A percentile compares a stretch with the other conserved stretches of the same genome.
Conservation (phyloP, 768 basidiomycete species). For the Phanerochaete carnosa region DNA sequence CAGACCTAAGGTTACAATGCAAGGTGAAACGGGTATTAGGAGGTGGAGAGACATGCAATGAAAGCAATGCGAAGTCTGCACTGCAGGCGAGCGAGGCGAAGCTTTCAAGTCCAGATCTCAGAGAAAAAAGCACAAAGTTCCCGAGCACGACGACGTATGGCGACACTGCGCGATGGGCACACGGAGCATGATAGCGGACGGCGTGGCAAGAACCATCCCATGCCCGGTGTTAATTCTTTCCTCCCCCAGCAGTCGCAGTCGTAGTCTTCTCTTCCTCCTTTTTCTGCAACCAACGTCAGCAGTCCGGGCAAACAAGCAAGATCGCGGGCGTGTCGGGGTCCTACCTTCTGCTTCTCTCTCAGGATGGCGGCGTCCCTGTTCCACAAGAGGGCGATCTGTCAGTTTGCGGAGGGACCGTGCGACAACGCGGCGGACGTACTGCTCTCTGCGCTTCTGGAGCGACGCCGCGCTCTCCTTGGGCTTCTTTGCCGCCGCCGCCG, state of each 20-base stretch:
- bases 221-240: constrained; percentile 24
- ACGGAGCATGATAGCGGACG: not conserved
- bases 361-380: constrained; percentile 72
- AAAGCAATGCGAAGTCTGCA: not conserved
- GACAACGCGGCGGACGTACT: constrained; percentile 33
- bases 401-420: constrained; percentile 6
- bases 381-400: not conserved
- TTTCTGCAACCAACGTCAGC: constrained; percentile 20
- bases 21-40: not conserved
- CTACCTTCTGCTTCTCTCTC: constrained; percentile 77
- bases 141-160: not conserved
- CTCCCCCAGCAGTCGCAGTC: constrained; percentile 16
- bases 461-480: constrained; percentile 63
- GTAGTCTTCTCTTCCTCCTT: constrained; percentile 29
- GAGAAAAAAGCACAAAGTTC: too few relatives aligned
- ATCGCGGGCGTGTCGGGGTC: not conserved
- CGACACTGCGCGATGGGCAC: not conserved
- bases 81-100: not conserved
- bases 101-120: not conserved
- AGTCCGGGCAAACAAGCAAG: not conserved
- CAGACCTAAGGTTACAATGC: not conserved
- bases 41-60: not conserved
- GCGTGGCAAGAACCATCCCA: constrained; percentile 17
- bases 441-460: constrained; percentile 71
- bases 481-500: constrained; percentile 50